Evolutionary conservation across 1,284 basidiomycete species (phyloP), one percentile per base, ranked within the genome.

Genomic region (Agroathelia rolfsii): DNA sequence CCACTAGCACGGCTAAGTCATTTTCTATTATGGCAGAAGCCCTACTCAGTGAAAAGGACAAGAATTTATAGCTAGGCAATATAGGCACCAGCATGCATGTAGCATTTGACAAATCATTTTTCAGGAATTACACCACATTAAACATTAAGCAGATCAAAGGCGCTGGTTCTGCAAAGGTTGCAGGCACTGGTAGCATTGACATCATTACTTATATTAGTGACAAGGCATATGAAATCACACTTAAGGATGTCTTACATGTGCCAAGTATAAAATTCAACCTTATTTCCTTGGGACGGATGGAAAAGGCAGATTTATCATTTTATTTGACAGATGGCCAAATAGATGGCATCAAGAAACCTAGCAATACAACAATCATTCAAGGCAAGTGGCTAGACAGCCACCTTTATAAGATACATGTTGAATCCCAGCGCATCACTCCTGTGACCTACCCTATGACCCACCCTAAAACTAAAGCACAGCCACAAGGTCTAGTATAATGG

Each of bases 221-320:
- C 11, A 35, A 35, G 17, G 12, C 18, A 4, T 24, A 26, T 4
- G 6, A 17, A 0, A 38, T 53, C 23, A 44, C 36, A 0, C 43
- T 61, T 1, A 48, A 36, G 12, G 38, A 59, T 34, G 47, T 50
- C 0, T 24, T 58, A 1, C 51, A 61, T 33, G 48, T 48, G 6
- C 61, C 58, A 1, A 37, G 41, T 15, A 41, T 52, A 11, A 50
- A 46, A 0, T 48, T 52, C 36, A 60, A 59, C 28, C 49, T 62
- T 2, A 41, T 62, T 6, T 58, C 55, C 1, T 27, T 59, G n/a
- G 51, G 52, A 8, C 35, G 6, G 34, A 20, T 11, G 42, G 38
- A 11, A 39, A 37, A 2, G 29, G 5, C 34, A 36, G 33, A 37
- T 36, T 38, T 17, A 37, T 16, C 32, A n/a, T n/a, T n/a, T n/a